Evolutionary conservation across 2,329 filamentous ascomycete species (phyloP).

Genomic region (Scedosporium dehoogii): DNA sequence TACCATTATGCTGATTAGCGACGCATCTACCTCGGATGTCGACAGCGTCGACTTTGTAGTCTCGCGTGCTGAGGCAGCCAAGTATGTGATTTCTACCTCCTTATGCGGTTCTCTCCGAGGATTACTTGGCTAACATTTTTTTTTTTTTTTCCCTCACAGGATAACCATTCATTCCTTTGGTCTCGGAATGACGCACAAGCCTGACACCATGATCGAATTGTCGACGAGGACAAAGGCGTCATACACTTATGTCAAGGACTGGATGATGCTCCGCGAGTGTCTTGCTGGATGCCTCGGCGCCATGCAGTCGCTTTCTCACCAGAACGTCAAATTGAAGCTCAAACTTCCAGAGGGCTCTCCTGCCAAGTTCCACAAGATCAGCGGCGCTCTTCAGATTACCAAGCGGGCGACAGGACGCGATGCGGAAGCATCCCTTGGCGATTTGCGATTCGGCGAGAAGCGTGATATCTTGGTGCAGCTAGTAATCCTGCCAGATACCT

Average conservation of each 20-base stretch:
- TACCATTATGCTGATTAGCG: conserved; percentile 92
- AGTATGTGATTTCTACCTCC: conserved; percentile 45
- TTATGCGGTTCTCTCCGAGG: conserved; percentile 5
- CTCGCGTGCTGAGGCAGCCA: conserved; percentile 90
- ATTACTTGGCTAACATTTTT: no score
- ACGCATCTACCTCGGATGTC: conserved; percentile 86
- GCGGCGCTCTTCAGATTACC: conserved; percentile 87
- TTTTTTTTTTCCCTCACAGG: conserved; percentile 33
- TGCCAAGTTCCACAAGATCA: conserved; percentile 98
- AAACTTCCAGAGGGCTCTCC: conserved; percentile 91
- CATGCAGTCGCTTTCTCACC: conserved; percentile 90
- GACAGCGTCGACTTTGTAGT: conserved; percentile 98
- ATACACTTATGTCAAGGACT: conserved; percentile 98
- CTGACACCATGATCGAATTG: conserved; percentile 96
- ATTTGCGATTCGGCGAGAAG: conserved; percentile 93
- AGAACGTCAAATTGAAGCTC: conserved; percentile 93
- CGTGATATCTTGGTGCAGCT: conserved; percentile 87
- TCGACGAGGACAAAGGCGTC: conserved; percentile 93
- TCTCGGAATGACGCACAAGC: conserved; percentile 92
- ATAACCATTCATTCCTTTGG: conserved; percentile 96
- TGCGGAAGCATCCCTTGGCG: conserved; percentile 84
- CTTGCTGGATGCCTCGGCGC: conserved; percentile 86
- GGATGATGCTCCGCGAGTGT: conserved; percentile 99
- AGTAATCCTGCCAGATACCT: conserved; percentile 79
- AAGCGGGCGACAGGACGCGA: conserved; percentile 92